A percentile compares a stretch with the other conserved stretches of the same genome.
phyloP scores from a whole-genome alignment of 2,329 filamentous ascomycete genomes.

The Epichloe amarillans region DNA sequence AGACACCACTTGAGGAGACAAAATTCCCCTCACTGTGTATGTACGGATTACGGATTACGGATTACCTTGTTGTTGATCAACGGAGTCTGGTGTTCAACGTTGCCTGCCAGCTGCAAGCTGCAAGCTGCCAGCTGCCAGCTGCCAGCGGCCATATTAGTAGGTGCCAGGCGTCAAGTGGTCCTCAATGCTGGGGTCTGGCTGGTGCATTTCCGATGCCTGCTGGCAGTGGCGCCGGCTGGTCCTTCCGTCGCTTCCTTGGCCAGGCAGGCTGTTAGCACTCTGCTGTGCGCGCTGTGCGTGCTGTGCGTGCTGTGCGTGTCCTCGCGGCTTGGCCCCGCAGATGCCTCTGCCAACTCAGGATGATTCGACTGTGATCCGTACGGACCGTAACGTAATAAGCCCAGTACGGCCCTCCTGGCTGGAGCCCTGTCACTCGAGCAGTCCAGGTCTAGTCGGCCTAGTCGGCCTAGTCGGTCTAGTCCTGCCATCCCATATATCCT shows the following conservation, averaged over 20 bases:
- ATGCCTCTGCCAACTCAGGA: neutral
- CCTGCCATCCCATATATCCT: no score
- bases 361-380: no score
- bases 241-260: no score
- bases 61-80: neutral
- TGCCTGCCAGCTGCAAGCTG: neutral
- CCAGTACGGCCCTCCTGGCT: no score
- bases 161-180: neutral
- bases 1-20: neutral
- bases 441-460: no score
- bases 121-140: neutral
- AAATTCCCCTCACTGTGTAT: no score
- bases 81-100: no score
- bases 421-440: no score
- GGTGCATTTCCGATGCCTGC: neutral
- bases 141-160: neutral
- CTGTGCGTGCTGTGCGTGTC: neutral
- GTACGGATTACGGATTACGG: neutral
- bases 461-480: no score
- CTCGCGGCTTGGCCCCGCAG: neutral
- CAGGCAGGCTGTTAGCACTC: no score
- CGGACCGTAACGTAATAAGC: no score
- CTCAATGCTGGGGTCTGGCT: neutral
- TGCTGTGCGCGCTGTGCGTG: neutral
- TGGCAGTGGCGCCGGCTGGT: neutral